These are phyloP conservation scores for Aureobasidium subglaciale DNA, from an alignment of 2,329 filamentous ascomycete species.

Conservation along the genomic window DNA sequence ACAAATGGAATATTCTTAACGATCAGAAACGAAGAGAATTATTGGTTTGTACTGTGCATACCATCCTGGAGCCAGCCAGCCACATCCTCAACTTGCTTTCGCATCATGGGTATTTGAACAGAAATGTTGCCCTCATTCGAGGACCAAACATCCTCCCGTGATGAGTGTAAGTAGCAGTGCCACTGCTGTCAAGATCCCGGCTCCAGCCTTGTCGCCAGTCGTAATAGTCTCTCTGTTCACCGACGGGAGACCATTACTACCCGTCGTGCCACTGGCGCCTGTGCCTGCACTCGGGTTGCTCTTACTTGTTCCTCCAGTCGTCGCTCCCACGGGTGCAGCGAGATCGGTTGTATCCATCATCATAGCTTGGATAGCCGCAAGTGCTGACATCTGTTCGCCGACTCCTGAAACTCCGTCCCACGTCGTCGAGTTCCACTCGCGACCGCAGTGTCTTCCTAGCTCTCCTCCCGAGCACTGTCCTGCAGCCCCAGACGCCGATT, in stretches of 20 bases:
- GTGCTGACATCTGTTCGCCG: conserved; percentile 49
- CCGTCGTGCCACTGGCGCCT: conserved; percentile 23
- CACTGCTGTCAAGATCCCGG: conserved; percentile 56
- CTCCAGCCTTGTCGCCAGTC: conserved; percentile 58
- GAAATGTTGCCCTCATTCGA: background rate
- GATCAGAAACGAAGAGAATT: background rate
- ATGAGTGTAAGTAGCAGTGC: conserved; percentile 49
- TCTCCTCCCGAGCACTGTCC: conserved; percentile 43
- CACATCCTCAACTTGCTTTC: too few species aligned
- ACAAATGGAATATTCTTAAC: too few species aligned
- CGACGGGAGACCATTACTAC: background rate
- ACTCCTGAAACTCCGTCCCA: conserved; percentile 43
- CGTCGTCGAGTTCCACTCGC: conserved; percentile 32
- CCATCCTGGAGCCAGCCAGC: conserved; percentile 13
- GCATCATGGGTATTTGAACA: too few species aligned
- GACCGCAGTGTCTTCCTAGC: conserved; percentile 36
- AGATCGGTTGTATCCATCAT: conserved; percentile 32
- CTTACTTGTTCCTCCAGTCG: conserved; percentile 43
- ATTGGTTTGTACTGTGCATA: background rate
- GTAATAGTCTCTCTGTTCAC: conserved; percentile 36
- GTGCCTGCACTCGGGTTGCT: conserved; percentile 40
- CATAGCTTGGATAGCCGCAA: conserved; percentile 41
- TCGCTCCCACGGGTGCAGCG: conserved; percentile 35
- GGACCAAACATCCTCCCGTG: conserved; percentile 26
- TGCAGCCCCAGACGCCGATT: conserved; percentile 47